phyloP scores from a whole-genome alignment of 768 basidiomycete genomes.

The Psilocybe subaeruginosa region DNA sequence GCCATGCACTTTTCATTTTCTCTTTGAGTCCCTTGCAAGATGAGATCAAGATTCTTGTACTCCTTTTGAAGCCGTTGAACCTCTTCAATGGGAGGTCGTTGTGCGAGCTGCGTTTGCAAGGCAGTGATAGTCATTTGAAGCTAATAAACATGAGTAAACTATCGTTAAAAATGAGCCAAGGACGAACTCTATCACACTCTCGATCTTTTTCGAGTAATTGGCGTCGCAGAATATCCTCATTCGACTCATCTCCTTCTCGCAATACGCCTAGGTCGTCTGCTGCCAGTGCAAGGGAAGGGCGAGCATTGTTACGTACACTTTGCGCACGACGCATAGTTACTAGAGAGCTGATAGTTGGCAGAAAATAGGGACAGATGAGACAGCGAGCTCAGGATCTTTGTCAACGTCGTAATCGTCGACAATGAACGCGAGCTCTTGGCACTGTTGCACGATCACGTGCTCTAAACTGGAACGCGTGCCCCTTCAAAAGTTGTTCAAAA shows the following conservation, averaged over 20 bases:
- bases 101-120: constrained; percentile 66
- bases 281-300: constrained; percentile 52
- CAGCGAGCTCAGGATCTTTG: too few relatives aligned
- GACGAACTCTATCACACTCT: constrained; percentile 67
- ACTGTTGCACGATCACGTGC: too few relatives aligned
- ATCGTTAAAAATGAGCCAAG: not conserved
- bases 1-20: constrained; percentile 88
- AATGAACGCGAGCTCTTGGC: too few relatives aligned
- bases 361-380: too few relatives aligned
- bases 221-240: constrained; percentile 62
- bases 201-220: constrained; percentile 70
- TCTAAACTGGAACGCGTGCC: too few relatives aligned
- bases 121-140: constrained; percentile 62
- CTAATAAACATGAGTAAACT: constrained; percentile 32
- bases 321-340: constrained; percentile 64
- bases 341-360: too few relatives aligned
- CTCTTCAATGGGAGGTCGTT: constrained; percentile 68
- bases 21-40: constrained; percentile 79
- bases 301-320: constrained; percentile 56
- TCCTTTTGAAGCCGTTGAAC: constrained; percentile 73
- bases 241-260: constrained; percentile 59
- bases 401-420: too few relatives aligned
- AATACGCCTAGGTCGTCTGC: constrained; percentile 64
- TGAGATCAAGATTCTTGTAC: constrained; percentile 72
- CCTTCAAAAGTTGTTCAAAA: too few relatives aligned